Evolutionary conservation across 179 eudicot species (phyloP), one percentile per base, ranked within the genome.

Genomic region (Amaranthus tricolor): DNA sequence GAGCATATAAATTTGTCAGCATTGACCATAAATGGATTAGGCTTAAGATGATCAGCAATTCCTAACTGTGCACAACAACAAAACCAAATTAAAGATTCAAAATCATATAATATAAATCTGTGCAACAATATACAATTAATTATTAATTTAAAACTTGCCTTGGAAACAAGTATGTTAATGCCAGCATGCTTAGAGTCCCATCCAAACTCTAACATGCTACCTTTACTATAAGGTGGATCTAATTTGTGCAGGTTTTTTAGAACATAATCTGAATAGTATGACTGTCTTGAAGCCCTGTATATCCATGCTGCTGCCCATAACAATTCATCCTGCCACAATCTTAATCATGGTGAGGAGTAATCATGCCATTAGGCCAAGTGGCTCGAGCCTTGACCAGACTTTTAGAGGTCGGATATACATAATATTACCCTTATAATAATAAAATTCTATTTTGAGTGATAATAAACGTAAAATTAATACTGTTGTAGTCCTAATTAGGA

Each of bases 281-380:
- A 57, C 16, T 57, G 21, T 19, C 83, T 86, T n/a, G 89, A 84
- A 63, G 93, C 91, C 75, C 81, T 87, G 76, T 75, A 75, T 61
- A 90, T 75, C 96, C 96, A 90, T 40, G 91, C 84, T 58, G 96
- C 96, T 78, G 84, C 93, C 96, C 96, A 90, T 0, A 89, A 16
- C 79, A 90, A 74, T 56, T 90, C 96, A 81, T 90, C 93, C 96
- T 90, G 83, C 76, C 51, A 9, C 4, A 56, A 12, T 63, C 17
- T 31, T 31, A 31, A 31, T 1, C 2, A 31, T 31, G 40, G 40
- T 31, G 40, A 31, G 40, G 40, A 31, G 40, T 31, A 31, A 31
- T 31, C 3, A 31, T 31, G 40, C 40, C 1, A 31, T 31, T 31
- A 31, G 40, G 40, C 40, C 40, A 31, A 31, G 40, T 31, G 40